Evolutionary conservation across 441 rosid species (phyloP).

Genomic region (Gossypium davidsonii): DNA sequence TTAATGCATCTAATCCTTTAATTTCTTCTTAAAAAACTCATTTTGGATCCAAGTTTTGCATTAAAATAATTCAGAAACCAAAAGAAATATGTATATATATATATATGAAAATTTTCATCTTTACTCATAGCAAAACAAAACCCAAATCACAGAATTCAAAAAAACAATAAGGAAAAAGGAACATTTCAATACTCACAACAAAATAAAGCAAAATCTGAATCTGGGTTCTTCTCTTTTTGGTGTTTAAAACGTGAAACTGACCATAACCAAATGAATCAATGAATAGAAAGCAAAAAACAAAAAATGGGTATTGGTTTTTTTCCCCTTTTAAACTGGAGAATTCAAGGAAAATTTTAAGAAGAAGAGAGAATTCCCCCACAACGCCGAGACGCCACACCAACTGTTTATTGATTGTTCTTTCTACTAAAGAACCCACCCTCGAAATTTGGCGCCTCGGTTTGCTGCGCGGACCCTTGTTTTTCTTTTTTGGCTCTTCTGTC

Average conservation of each 20-base stretch:
- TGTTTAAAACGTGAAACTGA: neutral
- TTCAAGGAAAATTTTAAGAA: neutral
- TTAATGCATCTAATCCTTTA: neutral
- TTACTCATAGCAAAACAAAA: slow-evolving; percentile 6
- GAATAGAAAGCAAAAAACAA: too few species aligned
- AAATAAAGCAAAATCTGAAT: slow-evolving; percentile 13
- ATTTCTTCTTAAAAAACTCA: neutral
- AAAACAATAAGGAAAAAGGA: neutral
- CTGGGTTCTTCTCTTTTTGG: slow-evolving; percentile 15
- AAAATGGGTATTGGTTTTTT: neutral
- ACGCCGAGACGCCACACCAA: slow-evolving; percentile 27
- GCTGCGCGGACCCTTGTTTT: slow-evolving; percentile 17
- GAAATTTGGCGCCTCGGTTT: slow-evolving; percentile 40
- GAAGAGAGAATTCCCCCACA: slow-evolving; percentile 1
- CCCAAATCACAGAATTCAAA: slow-evolving; percentile 9
- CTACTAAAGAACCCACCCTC: slow-evolving; percentile 10
- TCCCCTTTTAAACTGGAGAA: neutral
- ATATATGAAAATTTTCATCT: too few species aligned
- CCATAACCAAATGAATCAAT: neutral
- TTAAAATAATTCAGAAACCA: neutral
- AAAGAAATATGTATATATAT: neutral
- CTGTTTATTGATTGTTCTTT: neutral
- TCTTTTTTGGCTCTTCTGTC: neutral
- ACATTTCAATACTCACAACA: neutral
- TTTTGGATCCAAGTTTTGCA: neutral